Conservation (phyloP, 2,329 filamentous ascomycete species). For the Sphaceloma murrayae region DNA sequence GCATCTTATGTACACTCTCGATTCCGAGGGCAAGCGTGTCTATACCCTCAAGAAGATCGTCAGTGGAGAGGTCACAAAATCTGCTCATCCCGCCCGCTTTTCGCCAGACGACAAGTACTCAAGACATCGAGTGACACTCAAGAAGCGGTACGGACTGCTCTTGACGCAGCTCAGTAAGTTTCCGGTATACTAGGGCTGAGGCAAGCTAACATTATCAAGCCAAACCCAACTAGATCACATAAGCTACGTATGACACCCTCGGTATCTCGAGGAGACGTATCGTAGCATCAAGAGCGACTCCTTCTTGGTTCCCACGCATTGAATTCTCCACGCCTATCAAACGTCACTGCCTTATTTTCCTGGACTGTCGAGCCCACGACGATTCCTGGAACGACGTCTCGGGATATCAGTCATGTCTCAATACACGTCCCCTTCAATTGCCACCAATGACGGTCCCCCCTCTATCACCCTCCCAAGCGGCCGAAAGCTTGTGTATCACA, state of each 20-base stretch:
- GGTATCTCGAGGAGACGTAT: too few species aligned
- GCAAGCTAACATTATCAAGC: background rate
- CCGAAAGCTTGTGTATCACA: constrained; percentile 1
- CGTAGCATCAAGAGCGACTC: too few species aligned
- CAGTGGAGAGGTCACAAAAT: constrained; percentile 81
- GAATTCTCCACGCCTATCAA: background rate
- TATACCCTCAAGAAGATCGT: constrained; percentile 92
- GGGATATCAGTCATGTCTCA: background rate
- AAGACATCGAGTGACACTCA: constrained; percentile 86
- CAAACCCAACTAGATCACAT: background rate
- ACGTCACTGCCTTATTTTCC: background rate
- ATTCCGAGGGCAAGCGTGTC: constrained; percentile 70
- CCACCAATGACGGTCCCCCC: background rate
- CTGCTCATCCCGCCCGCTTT: constrained; percentile 90
- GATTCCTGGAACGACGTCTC: background rate
- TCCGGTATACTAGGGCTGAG: too few species aligned
- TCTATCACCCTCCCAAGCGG: constrained; percentile 4
- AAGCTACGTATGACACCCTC: too few species aligned
- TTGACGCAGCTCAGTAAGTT: constrained; percentile 57
- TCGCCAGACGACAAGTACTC: constrained; percentile 99
- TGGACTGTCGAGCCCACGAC: constrained; percentile 5
- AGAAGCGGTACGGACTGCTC: constrained; percentile 83
- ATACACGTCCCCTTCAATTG: constrained; percentile 5
- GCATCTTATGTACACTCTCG: constrained; percentile 81
- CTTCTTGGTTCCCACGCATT: too few species aligned